Evolutionary conservation across 768 basidiomycete genomes (phyloP), one percentile per base, ranked within the genome.

Genomic region (Mycena metata): DNA sequence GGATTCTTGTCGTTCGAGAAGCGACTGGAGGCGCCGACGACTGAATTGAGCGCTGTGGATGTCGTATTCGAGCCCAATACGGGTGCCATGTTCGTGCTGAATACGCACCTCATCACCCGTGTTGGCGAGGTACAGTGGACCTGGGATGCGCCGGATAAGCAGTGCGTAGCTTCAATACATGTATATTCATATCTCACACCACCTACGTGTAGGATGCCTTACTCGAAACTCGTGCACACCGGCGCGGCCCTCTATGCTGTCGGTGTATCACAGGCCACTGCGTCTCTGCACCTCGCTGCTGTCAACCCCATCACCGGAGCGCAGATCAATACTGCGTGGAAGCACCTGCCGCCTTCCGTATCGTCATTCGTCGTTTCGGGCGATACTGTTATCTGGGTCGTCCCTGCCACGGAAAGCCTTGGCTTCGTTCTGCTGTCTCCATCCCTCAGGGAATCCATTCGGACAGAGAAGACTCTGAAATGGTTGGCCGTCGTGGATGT

Each of bases 1-100:
- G 96, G 96, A 2, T 77, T 86, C 55, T 82, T 95, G 33, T 50
- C 91, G 4, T 81, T 89, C 60, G 96, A 98, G 77, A 86, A 82
- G 46, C 83, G 82, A 15, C 76, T 96, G 2, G 89, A 92, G 59
- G 73, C 77, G 24, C 82, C 83, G 0, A 74, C 78, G 13, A 60
- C 77, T 1, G 88, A 83, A 5, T 79, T 82, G 19, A 77, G 84
- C 9, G 92, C 90, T 4, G 84, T 88, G 21, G 83, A 85, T 36
- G 76, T 93, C 21, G 76, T 79, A 1, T 83, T 84, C 56, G 76
- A 75, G 24, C 76, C 80, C 19, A 72, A 77, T 21, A 74, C 78
- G 11, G 69, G 75, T 26, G 79, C 81, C 36, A 26, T 90, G 21
- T 86, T 88, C 66, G 83, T 86, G 23, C 77, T 93, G 36, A 88